Percentiles rank a stretch among this genome's conserved stretches.
Evolutionary conservation across 345 rosid species (phyloP).

Genomic region (Erodium maritimum): DNA sequence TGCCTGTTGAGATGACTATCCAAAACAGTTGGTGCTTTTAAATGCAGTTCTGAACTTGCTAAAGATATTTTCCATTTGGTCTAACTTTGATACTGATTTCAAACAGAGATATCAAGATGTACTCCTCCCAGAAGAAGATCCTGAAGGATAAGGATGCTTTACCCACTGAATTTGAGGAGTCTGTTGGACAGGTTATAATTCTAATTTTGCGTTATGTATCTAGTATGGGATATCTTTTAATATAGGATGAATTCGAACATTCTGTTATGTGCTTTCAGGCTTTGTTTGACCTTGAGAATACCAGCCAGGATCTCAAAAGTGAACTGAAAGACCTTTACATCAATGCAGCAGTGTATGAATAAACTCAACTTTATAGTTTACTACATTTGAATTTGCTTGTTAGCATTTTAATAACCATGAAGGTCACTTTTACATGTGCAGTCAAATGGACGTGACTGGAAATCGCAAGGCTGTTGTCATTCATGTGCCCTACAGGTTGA

Average conservation of each 20-base stretch:
- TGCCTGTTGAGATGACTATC: too few relatives aligned
- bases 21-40: too few relatives aligned
- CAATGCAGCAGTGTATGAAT: slow-evolving; percentile 54
- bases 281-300: slow-evolving; percentile 68
- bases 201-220: neutral
- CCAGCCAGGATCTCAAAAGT: slow-evolving; percentile 70
- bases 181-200: slow-evolving; percentile 56
- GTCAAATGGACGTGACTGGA: slow-evolving; percentile 65
- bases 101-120: slow-evolving; percentile 56
- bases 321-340: slow-evolving; percentile 78
- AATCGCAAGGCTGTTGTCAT: slow-evolving; percentile 76
- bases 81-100: too few relatives aligned
- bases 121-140: slow-evolving; percentile 64
- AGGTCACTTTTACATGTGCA: slow-evolving; percentile 13
- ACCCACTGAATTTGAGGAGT: slow-evolving; percentile 81
- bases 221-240: neutral
- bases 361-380: neutral
- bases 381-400: neutral
- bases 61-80: too few relatives aligned
- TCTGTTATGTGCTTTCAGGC: slow-evolving; percentile 28
- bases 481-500: slow-evolving; percentile 66
- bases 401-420: neutral
- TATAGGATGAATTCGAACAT: neutral
- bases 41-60: too few relatives aligned
- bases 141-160: slow-evolving; percentile 71